phyloP scores from a whole-genome alignment of 2,329 filamentous ascomycete species.

The Aciculosporium take region DNA sequence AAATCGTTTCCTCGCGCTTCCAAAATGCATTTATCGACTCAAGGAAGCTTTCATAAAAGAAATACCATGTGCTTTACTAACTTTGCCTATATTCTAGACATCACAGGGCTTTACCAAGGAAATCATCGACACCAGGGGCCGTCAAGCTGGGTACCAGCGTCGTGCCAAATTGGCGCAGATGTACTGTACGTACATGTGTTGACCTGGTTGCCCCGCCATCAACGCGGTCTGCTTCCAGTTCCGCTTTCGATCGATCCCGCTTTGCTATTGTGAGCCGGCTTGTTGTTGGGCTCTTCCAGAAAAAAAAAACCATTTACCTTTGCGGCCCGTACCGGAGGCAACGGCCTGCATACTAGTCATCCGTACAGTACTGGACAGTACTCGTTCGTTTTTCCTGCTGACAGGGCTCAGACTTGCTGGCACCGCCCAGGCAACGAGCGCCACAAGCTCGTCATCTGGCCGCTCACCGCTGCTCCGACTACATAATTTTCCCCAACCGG shows the following conservation, averaged over 20 bases:
- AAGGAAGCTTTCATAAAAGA: no score
- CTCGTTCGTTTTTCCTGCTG: no score
- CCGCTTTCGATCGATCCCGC: not conserved
- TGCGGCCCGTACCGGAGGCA: slow-evolving; percentile 3
- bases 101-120: no score
- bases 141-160: not conserved
- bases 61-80: not conserved
- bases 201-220: slow-evolving; percentile 3
- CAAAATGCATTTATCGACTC: no score
- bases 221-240: not conserved
- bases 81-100: not conserved
- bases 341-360: not conserved
- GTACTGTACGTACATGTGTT: not conserved
- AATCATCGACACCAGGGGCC: no score
- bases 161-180: no score
- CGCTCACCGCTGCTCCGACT: slow-evolving; percentile 4
- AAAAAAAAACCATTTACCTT: no score
- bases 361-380: no score
- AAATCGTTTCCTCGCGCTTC: not conserved
- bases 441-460: not conserved
- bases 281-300: not conserved
- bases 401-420: not conserved
- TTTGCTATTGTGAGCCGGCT: not conserved
- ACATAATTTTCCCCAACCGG: not conserved
- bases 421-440: no score